Conservation (phyloP, 2,329 filamentous ascomycete genomes). For the Aspergillus fumigatiaffinis region DNA sequence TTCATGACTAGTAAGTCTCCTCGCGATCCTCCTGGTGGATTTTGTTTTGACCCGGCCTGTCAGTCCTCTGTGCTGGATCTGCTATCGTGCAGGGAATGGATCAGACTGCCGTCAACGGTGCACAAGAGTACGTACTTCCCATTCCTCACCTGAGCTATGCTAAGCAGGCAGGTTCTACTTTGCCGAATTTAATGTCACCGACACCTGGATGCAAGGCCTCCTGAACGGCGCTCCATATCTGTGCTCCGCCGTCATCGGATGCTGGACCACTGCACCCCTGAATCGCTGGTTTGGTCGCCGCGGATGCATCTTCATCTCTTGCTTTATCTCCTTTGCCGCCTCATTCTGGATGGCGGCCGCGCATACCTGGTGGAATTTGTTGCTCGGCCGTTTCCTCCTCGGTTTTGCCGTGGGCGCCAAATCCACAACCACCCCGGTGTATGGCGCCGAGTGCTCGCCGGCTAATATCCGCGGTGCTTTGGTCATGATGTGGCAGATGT, state of each 20-base stretch:
- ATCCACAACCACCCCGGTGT: conserved; percentile 45
- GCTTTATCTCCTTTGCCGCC: conserved; percentile 39
- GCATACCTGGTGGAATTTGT: conserved; percentile 42
- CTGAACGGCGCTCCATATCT: conserved; percentile 46
- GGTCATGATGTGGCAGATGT: conserved; percentile 53
- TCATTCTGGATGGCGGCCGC: conserved; percentile 43
- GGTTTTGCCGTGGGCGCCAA: conserved; percentile 43
- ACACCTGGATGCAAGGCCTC: conserved; percentile 28
- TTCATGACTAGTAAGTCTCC: conserved; percentile 8
- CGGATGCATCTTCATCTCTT: conserved; percentile 43
- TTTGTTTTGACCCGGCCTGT: not conserved
- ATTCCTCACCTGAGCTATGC: not conserved
- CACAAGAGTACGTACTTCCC: conserved; percentile 20
- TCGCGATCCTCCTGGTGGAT: too few species aligned
- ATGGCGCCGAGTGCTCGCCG: conserved; percentile 47
- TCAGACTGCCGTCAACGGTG: conserved; percentile 49
- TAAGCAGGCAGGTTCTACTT: conserved; percentile 19
- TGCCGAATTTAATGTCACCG: conserved; percentile 13
- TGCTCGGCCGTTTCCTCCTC: conserved; percentile 41
- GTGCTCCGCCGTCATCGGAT: conserved; percentile 43
- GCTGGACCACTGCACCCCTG: conserved; percentile 48
- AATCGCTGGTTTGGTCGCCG: conserved; percentile 44
- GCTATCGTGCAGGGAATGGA: conserved; percentile 55
- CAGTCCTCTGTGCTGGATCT: conserved; percentile 20
- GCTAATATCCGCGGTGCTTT: conserved; percentile 48